Percentiles rank a stretch among this genome's conserved stretches.
Conservation (phyloP, 176 grass and related monocot genomes). For the Echinochloa phyllopogon region DNA sequence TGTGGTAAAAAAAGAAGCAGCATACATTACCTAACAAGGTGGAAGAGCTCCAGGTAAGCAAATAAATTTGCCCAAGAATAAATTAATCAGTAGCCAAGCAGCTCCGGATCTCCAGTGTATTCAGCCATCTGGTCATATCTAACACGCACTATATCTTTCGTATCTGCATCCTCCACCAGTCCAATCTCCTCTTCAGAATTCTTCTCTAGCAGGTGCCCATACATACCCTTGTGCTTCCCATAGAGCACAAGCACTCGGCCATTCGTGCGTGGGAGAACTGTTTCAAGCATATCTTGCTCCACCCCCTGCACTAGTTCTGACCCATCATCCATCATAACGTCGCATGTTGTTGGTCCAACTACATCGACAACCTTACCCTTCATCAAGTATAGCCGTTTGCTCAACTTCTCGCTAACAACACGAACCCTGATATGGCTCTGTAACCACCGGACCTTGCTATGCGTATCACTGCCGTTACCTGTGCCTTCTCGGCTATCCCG, state of each 20-base stretch:
- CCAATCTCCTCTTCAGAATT: constrained; percentile 63
- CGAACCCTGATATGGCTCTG: constrained; percentile 89
- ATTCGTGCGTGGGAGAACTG: constrained; percentile 76
- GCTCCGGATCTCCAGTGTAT: constrained; percentile 77
- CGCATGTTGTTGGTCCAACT: constrained; percentile 79
- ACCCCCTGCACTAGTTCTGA: constrained; percentile 78
- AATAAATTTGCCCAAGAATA: neutral
- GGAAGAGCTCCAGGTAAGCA: constrained; percentile 9
- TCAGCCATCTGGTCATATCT: constrained; percentile 85
- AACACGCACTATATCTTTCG: constrained; percentile 74
- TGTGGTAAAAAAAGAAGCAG: constrained; percentile 13
- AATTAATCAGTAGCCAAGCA: constrained; percentile 71
- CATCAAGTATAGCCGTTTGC: constrained; percentile 71
- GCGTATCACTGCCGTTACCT: neutral
- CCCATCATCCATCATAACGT: constrained; percentile 80
- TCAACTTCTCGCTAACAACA: constrained; percentile 77
- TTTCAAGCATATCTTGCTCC: constrained; percentile 93
- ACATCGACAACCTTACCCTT: constrained; percentile 90
- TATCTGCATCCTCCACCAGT: constrained; percentile 76
- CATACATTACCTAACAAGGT: constrained; percentile 39
- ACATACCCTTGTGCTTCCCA: constrained; percentile 88
- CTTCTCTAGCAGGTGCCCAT: constrained; percentile 75
- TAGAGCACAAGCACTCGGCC: constrained; percentile 80
- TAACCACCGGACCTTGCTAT: constrained; percentile 66
- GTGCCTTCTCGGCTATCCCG: constrained; percentile 44